Evolutionary conservation across 768 basidiomycete species (phyloP).

Genomic region (Podaxis pistillaris): DNA sequence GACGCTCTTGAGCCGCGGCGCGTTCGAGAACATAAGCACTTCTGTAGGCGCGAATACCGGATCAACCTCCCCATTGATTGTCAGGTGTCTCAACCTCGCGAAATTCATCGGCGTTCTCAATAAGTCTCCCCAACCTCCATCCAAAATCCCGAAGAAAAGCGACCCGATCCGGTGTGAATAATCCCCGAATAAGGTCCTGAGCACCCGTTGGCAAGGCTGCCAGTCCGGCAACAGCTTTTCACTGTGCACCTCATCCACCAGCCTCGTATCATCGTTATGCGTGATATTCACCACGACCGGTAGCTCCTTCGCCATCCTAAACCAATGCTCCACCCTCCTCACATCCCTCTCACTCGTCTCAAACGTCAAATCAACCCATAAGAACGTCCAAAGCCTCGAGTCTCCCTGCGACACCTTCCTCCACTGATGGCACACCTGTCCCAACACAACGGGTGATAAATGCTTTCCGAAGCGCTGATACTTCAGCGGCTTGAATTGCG

Average conservation of each 20-base stretch:
- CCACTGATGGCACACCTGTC: constrained; percentile 13
- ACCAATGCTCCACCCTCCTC: constrained; percentile 10
- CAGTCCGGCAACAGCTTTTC: constrained; percentile 15
- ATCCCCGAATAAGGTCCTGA: constrained; percentile 5
- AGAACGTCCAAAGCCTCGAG: constrained; percentile 14
- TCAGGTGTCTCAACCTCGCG: constrained; percentile 4
- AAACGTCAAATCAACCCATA: constrained; percentile 14
- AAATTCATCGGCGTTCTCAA: constrained; percentile 11
- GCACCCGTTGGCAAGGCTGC: constrained; percentile 12
- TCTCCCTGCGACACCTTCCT: constrained; percentile 5
- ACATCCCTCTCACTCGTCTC: constrained; percentile 10
- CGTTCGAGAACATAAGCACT: constrained; percentile 6
- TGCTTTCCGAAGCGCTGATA: constrained; percentile 13
- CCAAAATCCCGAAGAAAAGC: constrained; percentile 15
- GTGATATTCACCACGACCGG: constrained; percentile 12
- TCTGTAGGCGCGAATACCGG: constrained; percentile 10
- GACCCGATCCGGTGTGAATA: constrained; percentile 4
- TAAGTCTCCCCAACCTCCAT: constrained; percentile 14
- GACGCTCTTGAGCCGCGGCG: constrained; percentile 10
- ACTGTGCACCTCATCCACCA: constrained; percentile 14
- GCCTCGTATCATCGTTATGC: constrained; percentile 13
- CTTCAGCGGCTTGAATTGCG: constrained; percentile 11
- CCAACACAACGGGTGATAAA: constrained; percentile 10
- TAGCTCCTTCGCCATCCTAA: constrained; percentile 10
- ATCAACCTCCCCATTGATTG: constrained; percentile 10